These are phyloP conservation scores for Meyerozyma carpophila DNA, from an alignment of 1,139 yeast genomes.

Conservation along the genomic window DNA sequence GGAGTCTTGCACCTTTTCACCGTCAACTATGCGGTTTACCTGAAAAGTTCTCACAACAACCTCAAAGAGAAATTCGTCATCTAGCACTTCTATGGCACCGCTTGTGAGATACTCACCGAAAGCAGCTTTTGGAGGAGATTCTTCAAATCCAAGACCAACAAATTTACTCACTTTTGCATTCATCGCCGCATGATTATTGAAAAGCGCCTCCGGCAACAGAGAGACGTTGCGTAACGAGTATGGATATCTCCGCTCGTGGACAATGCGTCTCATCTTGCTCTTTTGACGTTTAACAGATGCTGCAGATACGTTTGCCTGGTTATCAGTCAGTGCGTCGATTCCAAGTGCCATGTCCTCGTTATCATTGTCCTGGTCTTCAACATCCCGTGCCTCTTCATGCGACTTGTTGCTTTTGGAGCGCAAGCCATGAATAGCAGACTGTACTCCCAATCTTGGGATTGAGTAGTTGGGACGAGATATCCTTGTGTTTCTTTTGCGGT, in stretches of 20 bases:
- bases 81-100: conserved; percentile 24
- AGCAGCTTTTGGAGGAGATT: conserved; percentile 13
- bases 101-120: conserved; percentile 14
- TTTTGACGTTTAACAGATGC: conserved; percentile 31
- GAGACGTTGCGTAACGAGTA: conserved; percentile 30
- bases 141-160: neutral
- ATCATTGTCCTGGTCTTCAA: conserved; percentile 33
- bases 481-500: conserved; percentile 18
- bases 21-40: conserved; percentile 13
- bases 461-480: conserved; percentile 37
- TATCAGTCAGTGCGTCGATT: conserved; percentile 12
- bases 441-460: conserved; percentile 45
- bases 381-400: conserved; percentile 15
- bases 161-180: conserved; percentile 25
- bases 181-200: conserved; percentile 30
- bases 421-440: conserved; percentile 42
- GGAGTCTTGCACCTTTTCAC: conserved; percentile 5
- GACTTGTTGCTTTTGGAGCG: conserved; percentile 14
- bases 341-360: conserved; percentile 41
- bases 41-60: conserved; percentile 27
- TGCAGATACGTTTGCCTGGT: conserved; percentile 21
- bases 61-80: conserved; percentile 36
- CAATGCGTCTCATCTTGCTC: conserved; percentile 23
- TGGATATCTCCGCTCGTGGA: conserved; percentile 36
- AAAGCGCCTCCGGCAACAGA: conserved; percentile 31